Evolutionary conservation across 2,329 filamentous ascomycete genomes (phyloP), one percentile per base, ranked within the genome.

Genomic region (Stagonosporopsis cucurbitacearum): DNA sequence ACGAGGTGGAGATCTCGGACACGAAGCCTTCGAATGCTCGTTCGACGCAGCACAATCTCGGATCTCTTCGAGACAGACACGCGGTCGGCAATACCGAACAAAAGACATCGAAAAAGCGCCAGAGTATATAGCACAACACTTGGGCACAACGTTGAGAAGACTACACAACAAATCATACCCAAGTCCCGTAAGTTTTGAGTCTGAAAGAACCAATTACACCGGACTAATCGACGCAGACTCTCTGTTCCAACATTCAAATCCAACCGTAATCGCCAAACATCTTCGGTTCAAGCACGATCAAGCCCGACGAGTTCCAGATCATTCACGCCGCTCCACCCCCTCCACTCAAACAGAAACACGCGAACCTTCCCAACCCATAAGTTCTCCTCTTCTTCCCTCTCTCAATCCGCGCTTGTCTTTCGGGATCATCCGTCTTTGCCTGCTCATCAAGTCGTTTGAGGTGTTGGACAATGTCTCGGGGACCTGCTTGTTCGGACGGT

Each of bases 391-490:
- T 42, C 15, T 26, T 43, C 28, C 39, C 39, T 13, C 41, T 19
- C 4, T 50, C 47, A 11, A 42, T 42, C 6, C 47, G 33, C 15
- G 47, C 47, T 23, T 50, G 30, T 36, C 39, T 35, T 11, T 36
- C 28, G 9, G 47, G 37, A 11, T 36, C 30, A 9, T 20, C 28
- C 13, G 15, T 42, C n/a, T 36, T 50, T 6, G 37, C 47, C 12
- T 50, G 37, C 22, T 50, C 39, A 22, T 42, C 47, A 12, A 50
- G 47, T 2, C 36, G 15, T 36, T 43, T 33, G 37, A 50, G 39
- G 15, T n/a, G 37, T 13, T 50, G 47, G 2, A 42, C 30, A 3
- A 50, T 42, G 23, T 42, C 47, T 4, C 7, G 47, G 2, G 28
- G 9, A 20, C 25, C 28, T 23, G 25, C 7, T 11, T 12, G n/a